These are phyloP conservation scores for Microcyclosporella mali DNA, from an alignment of 2,329 filamentous ascomycete species.

Conservation along the genomic window DNA sequence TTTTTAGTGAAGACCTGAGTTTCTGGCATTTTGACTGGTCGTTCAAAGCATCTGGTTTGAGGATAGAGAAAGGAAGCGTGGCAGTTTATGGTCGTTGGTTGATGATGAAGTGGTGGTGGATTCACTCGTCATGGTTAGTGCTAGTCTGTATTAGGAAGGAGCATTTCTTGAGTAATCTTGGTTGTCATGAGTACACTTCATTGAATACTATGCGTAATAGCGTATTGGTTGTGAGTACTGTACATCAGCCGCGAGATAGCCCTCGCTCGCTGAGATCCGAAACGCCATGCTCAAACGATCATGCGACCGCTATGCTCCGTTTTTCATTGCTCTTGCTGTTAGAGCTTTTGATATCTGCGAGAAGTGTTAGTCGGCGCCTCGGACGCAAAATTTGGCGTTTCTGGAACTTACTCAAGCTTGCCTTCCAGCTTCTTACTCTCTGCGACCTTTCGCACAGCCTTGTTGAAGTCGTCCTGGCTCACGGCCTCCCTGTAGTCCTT, in stretches of 20 bases:
- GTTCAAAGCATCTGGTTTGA: too few relatives aligned
- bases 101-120: too few relatives aligned
- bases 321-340: not conserved
- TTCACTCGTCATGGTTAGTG: too few relatives aligned
- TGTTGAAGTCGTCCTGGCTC: conserved; percentile 99
- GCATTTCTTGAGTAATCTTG: too few relatives aligned
- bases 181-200: too few relatives aligned
- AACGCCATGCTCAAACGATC: conserved; percentile 5
- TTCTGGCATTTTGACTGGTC: conserved; percentile 1
- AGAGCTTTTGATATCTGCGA: conserved; percentile 17
- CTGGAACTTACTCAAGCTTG: conserved; percentile 71
- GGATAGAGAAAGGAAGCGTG: not conserved
- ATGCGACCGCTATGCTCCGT: not conserved
- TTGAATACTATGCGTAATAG: too few relatives aligned
- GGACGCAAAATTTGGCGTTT: too few relatives aligned
- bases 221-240: not conserved
- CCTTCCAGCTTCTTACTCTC: conserved; percentile 98
- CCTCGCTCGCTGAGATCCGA: not conserved
- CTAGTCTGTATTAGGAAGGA: too few relatives aligned
- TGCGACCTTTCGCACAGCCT: conserved; percentile 93
- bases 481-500: conserved; percentile 95
- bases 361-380: conserved; percentile 2
- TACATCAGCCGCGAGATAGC: conserved; percentile 1
- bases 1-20: conserved; percentile 23
- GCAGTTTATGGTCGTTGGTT: too few relatives aligned